Base-by-base conservation (phyloP, 495 filamentous ascomycete species). In the Viridothelium virens region DNA sequence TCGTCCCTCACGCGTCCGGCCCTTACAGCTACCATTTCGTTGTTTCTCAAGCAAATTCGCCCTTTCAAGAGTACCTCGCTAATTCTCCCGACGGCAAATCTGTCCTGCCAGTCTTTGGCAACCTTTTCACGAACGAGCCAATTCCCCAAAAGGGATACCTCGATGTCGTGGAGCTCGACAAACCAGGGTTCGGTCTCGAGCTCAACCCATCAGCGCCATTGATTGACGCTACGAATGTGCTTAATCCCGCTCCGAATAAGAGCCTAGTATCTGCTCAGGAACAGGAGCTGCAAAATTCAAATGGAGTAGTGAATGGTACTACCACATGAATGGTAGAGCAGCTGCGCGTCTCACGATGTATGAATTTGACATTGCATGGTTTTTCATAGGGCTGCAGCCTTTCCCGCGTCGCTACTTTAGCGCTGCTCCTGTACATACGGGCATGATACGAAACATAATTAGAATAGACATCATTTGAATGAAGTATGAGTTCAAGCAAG, bases 21-120 rank as follows among this genome's bases (percentile, higher is more conserved):
- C 88, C 92, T 2, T 96, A 96, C 81, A 92, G 89, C 68, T 96
- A 96, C 79, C 92, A 96, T 79, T 96, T 91, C 69, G 92, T 96
- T 53, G 85, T 95, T 69, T 92, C 90, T 47, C 91, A 96, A 76
- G 84, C 87, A 25, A 96, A 96, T 78, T 87, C 88, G 47, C 92
- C 92, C 25, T 96, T 96, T 81, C 91, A 96, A 76, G 92, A 96
- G 77, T 96, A 96, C 70, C 84, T 96, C 10, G 91, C 91, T 69
- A 96, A 96, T 76, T 94, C 90, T 0, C 82, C 92, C 0, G 92
- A 96, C 69, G 92, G 92, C 38, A 90, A 91, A 80, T 89, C 84
- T 41, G 91, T 96, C 38, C 77, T 89, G 68, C 92, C 92, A 2
- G 92, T 96, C 12, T 96, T 96, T 76, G 92, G 92, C 34, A 89